Base-by-base conservation (phyloP, 495 filamentous ascomycete species). In the Baudoinia panamericana region DNA sequence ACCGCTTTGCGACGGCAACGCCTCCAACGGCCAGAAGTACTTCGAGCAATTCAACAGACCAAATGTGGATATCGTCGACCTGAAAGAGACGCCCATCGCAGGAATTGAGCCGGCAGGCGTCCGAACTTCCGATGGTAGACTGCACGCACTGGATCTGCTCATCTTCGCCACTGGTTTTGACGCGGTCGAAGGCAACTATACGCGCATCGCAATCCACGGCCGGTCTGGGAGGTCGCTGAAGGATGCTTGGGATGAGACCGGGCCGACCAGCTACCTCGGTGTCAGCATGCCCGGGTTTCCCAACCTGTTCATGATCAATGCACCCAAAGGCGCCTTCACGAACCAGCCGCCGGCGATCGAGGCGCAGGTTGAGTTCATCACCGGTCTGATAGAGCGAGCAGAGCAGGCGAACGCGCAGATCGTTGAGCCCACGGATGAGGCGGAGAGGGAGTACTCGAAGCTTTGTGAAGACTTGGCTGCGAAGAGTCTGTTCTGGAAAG, bases 131-230 rank as follows among this genome's bases (percentile, higher is more conserved):
- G 44, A 50, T 19, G 39, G 44, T 25, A 33, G 11, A 2, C 6
- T 24, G 3, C 37, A 50, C 24, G 48, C 45, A 13, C 42, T 54
- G 16, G 51, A 54, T 33, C 16, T 54, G 6, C 20, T 54, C 5
- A 44, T 52, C 22, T 44, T 43, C 17, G 52, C 52, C 5, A 54
- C 52, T 25, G 52, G 52, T 11, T 54, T 54, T 36, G 48, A 54
- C 22, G 44, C 45, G 8, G 42, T 41, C 2, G 36, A 36, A 15
- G 46, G 46, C 30, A 37, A 38, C 30, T 50, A 39, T 31, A 45
- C 22, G 4, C 33, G 28, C 15, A 20, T 53, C 15, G 36, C 20
- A 17, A 42, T 53, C 22, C 23, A 32, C 20, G 50, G 50, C 21
- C 27, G 30, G 3, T 15, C 20, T 30, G 39, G 46, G 5, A n/a